A percentile compares a stretch with the other conserved stretches of the same genome.
Conservation (phyloP, 495 filamentous ascomycete species). For the Talaromyces trachyspermus region DNA sequence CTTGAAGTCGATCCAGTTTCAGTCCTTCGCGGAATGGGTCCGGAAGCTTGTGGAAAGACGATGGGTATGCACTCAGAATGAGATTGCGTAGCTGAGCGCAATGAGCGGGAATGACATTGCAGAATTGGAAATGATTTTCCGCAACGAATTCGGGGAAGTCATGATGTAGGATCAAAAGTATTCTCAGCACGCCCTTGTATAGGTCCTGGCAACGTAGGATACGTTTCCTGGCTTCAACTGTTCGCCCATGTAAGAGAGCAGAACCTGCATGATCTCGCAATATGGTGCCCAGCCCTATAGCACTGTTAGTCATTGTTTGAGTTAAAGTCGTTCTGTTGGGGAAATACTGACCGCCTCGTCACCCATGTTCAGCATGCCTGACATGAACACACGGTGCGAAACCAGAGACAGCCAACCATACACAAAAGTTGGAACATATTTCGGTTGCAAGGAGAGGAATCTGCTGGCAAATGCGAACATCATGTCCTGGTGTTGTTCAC, state of each 20-base stretch:
- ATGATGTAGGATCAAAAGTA: conserved; percentile 79
- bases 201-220: conserved; percentile 64
- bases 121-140: conserved; percentile 77
- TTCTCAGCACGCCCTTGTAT: conserved; percentile 75
- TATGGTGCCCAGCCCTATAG: conserved; percentile 64
- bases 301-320: conserved; percentile 10
- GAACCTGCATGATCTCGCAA: conserved; percentile 64
- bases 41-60: conserved; percentile 64
- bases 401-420: conserved; percentile 80
- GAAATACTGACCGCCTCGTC: conserved; percentile 37
- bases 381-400: conserved; percentile 80
- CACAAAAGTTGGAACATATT: conserved; percentile 68
- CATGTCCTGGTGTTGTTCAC: conserved; percentile 58
- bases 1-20: conserved; percentile 74
- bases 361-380: conserved; percentile 63
- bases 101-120: conserved; percentile 76
- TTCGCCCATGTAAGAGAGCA: conserved; percentile 69
- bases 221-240: conserved; percentile 68
- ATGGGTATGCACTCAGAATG: conserved; percentile 75
- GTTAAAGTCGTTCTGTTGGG: conserved; percentile 1
- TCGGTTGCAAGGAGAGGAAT: conserved; percentile 70
- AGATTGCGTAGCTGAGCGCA: conserved; percentile 86
- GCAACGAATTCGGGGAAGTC: conserved; percentile 91
- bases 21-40: conserved; percentile 75
- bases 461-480: conserved; percentile 64